A percentile compares a stretch with the other conserved stretches of the same genome.
These are phyloP conservation scores for Gaeumannomyces sp. DNA, from an alignment of 2,329 filamentous ascomycete genomes.

Conservation along the genomic window DNA sequence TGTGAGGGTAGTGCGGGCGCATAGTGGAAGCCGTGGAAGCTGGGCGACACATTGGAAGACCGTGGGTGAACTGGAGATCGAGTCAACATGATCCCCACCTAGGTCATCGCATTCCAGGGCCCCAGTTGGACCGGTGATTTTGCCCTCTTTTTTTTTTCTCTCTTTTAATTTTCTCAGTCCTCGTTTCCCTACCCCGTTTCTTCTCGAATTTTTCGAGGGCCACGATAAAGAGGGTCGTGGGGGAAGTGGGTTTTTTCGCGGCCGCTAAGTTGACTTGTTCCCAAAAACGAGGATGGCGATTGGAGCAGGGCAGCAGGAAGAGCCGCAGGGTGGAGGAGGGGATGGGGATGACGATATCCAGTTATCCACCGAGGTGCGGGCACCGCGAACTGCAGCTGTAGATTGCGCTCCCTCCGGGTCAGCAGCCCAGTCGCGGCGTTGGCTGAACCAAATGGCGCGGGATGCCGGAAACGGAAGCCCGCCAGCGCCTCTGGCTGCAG, in stretches of 20 bases:
- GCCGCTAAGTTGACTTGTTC: background rate
- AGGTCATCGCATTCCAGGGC: constrained; percentile 18
- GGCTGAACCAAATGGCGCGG: background rate
- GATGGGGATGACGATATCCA: background rate
- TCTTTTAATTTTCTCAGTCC: background rate
- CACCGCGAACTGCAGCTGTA: background rate
- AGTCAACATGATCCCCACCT: constrained; percentile 52
- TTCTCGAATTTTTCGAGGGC: background rate
- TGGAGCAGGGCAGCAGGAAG: background rate
- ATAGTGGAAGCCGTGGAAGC: constrained; percentile 39
- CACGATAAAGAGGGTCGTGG: constrained; percentile 2
- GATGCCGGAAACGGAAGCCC: background rate
- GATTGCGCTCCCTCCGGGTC: background rate
- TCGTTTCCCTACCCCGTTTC: background rate
- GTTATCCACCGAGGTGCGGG: background rate
- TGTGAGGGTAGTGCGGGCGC: constrained; percentile 34
- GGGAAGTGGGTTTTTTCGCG: background rate
- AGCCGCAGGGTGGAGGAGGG: background rate
- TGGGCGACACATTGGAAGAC: constrained; percentile 47
- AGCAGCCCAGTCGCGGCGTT: background rate
- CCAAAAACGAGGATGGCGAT: background rate
- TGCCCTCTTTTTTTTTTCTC: background rate
- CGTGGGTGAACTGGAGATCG: constrained; percentile 46
- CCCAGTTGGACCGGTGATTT: constrained; percentile 1
- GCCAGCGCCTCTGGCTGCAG: too few species aligned